phyloP scores from a whole-genome alignment of 2,329 filamentous ascomycete species.

The Nemania diffusa region DNA sequence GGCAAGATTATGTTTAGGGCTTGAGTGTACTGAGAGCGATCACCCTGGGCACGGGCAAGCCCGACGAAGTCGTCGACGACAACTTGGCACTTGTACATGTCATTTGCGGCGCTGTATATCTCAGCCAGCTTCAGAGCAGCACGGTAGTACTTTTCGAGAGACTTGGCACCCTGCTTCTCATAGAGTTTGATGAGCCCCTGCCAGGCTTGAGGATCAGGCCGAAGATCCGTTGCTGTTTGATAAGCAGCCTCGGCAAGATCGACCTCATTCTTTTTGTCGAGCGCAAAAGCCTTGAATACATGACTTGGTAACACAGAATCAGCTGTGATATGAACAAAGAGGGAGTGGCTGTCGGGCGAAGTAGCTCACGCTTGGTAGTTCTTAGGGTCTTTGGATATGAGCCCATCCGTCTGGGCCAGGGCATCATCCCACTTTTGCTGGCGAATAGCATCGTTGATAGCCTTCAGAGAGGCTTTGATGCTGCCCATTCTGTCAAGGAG shows the following conservation, averaged over 20 bases:
- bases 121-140: conserved; percentile 79
- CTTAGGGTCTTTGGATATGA: conserved; percentile 77
- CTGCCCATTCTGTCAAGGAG: conserved; percentile 57
- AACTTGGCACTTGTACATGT: conserved; percentile 71
- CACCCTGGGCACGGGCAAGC: conserved; percentile 78
- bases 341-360: background rate
- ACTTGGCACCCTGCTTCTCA: conserved; percentile 76
- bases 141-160: conserved; percentile 77
- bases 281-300: conserved; percentile 87
- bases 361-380: conserved; percentile 81
- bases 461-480: conserved; percentile 81
- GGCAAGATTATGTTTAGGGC: conserved; percentile 83
- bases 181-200: conserved; percentile 88
- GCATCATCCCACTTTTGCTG: conserved; percentile 82
- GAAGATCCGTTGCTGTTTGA: conserved; percentile 74
- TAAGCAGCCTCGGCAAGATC: conserved; percentile 83
- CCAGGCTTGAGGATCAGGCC: conserved; percentile 87
- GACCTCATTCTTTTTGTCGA: conserved; percentile 77
- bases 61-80: conserved; percentile 83
- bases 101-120: conserved; percentile 75
- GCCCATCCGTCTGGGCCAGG: conserved; percentile 71
- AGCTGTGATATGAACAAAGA: conserved; percentile 8
- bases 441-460: conserved; percentile 81
- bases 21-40: conserved; percentile 76
- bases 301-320: conserved; percentile 60